A percentile compares a stretch with the other conserved stretches of the same genome.
Evolutionary conservation across 164 flowering plant genomes (phyloP).

Genomic region (Paratinospora sagittata): DNA sequence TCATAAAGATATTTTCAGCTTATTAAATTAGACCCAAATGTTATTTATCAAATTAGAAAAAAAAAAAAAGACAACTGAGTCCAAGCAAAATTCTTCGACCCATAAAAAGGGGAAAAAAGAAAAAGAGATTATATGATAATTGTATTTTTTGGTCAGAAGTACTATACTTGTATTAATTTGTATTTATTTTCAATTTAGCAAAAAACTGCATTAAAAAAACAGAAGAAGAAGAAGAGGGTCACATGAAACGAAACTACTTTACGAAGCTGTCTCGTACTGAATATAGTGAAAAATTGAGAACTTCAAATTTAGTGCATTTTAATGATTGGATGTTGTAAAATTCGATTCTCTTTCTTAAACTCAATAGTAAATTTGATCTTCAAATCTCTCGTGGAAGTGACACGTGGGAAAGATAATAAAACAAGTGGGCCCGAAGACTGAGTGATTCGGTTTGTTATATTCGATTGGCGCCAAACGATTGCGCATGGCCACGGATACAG

Average conservation of each 20-base stretch:
- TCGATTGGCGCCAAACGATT: neutral
- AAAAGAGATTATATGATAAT: too few species aligned
- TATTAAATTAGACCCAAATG: too few species aligned
- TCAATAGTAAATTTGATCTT: neutral
- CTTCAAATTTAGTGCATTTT: neutral
- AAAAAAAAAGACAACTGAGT: too few species aligned
- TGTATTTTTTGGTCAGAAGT: too few species aligned
- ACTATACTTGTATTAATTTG: too few species aligned
- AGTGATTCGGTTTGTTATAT: neutral
- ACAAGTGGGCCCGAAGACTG: neutral
- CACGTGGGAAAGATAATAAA: neutral
- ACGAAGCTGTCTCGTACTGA: neutral
- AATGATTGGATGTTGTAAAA: neutral
- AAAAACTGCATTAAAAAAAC: too few species aligned
- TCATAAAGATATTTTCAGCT: too few species aligned
- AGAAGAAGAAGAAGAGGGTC: neutral
- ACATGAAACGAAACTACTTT: neutral
- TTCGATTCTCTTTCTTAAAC: neutral
- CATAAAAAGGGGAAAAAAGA: too few species aligned
- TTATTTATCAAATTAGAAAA: too few species aligned
- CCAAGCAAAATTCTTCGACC: too few species aligned
- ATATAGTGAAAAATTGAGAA: neutral
- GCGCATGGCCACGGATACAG: neutral
- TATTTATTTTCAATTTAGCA: too few species aligned
- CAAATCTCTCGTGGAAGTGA: neutral